phyloP scores from a whole-genome alignment of 2,329 filamentous ascomycete genomes.

The Talaromyces sp. region DNA sequence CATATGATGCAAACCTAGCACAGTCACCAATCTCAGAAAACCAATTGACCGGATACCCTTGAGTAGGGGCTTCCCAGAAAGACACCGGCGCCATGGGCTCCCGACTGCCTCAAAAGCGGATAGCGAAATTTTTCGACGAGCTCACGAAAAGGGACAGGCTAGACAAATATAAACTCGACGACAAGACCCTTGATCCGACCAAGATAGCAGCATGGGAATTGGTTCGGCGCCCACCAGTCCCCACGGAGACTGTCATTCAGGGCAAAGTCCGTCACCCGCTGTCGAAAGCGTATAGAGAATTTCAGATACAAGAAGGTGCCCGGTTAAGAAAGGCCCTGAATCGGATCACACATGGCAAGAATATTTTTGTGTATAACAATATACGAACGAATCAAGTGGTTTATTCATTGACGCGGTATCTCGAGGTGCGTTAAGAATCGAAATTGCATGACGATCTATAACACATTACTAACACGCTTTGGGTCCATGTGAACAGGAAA shows the following conservation, averaged over 20 bases:
- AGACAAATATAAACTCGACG: constrained; percentile 2
- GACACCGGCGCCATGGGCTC: constrained; percentile 2
- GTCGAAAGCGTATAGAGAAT: constrained; percentile 41
- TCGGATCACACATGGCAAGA: constrained; percentile 48
- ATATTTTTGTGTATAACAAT: constrained; percentile 60
- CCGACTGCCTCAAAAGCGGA: constrained; percentile 4
- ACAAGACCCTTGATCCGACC: constrained; percentile 32
- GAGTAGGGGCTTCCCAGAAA: not conserved
- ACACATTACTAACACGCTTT: not conserved
- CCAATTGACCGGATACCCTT: not conserved
- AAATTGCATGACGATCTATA: not conserved
- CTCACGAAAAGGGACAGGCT: not conserved
- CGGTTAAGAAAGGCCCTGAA: constrained; percentile 44
- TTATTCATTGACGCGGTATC: constrained; percentile 54
- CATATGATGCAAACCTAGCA: not conserved
- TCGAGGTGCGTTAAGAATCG: constrained; percentile 44
- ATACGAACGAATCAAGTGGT: constrained; percentile 59
- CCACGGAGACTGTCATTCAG: constrained; percentile 36
- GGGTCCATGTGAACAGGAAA: constrained; percentile 38
- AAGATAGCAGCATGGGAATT: constrained; percentile 35
- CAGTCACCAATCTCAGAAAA: not conserved
- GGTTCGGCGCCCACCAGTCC: constrained; percentile 32
- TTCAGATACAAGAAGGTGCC: constrained; percentile 32
- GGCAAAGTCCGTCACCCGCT: constrained; percentile 34
- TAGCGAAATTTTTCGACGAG: constrained; percentile 11